Evolutionary conservation across 1,139 yeast genomes (phyloP).

Genomic region (Schizosaccharomyces versatilis): DNA sequence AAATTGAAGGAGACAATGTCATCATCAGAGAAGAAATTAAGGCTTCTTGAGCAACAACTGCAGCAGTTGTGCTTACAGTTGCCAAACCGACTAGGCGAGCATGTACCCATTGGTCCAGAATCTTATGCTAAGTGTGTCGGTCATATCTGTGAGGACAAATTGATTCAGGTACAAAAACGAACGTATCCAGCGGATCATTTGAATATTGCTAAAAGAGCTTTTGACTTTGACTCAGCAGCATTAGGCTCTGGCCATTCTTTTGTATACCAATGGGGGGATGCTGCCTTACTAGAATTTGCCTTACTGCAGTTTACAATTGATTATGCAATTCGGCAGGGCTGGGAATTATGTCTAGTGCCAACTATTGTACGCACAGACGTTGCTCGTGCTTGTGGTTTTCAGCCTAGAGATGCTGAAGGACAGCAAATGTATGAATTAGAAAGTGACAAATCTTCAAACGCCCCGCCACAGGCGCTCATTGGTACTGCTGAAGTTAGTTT

Average conservation of each 20-base stretch:
- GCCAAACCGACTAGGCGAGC: constrained; percentile 13
- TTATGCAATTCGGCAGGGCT: constrained; percentile 46
- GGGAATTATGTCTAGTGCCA: constrained; percentile 58
- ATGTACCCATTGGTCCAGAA: constrained; percentile 12
- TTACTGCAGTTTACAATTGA: constrained; percentile 55
- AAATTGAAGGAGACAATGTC: constrained; percentile 11
- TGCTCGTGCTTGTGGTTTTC: constrained; percentile 79
- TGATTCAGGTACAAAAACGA: constrained; percentile 3
- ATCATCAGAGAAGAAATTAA: constrained; percentile 7
- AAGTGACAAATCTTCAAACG: constrained; percentile 16
- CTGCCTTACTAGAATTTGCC: constrained; percentile 79
- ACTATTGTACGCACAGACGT: constrained; percentile 60
- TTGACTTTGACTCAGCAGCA: constrained; percentile 55
- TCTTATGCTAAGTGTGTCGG: constrained; percentile 11
- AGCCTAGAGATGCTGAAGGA: constrained; percentile 77
- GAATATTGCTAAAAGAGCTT: constrained; percentile 36
- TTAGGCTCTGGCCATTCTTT: constrained; percentile 67
- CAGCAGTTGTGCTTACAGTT: constrained; percentile 9
- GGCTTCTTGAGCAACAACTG: constrained; percentile 7
- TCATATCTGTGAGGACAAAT: constrained; percentile 10
- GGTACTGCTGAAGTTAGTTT: constrained; percentile 94
- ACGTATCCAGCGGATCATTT: constrained; percentile 32
- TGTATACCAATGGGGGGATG: constrained; percentile 69
- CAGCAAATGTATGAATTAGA: constrained; percentile 53
- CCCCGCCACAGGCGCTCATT: constrained; percentile 39